phyloP scores from a whole-genome alignment of 257 asterid genomes.

The Lycium ferocissimum region DNA sequence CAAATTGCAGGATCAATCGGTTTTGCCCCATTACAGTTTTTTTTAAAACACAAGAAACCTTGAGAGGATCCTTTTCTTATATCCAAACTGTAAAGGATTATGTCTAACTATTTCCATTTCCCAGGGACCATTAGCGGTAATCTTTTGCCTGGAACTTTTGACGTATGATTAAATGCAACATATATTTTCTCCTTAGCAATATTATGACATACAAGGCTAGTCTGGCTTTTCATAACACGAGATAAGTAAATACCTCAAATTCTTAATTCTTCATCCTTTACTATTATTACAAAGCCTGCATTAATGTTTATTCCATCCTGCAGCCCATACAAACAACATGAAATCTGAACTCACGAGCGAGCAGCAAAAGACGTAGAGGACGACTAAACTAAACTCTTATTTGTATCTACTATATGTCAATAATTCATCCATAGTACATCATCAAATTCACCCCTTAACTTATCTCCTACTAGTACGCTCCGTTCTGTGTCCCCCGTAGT shows the following conservation, averaged over 20 bases:
- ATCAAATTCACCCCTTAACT: constrained; percentile 56
- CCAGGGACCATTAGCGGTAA: background rate
- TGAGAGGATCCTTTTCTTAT: too few species aligned
- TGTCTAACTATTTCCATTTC: too few species aligned
- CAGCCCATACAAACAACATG: background rate
- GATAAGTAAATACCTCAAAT: background rate
- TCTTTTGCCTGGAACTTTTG: background rate
- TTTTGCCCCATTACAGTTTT: too few species aligned
- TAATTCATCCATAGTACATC: constrained; percentile 73
- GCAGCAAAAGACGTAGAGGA: background rate
- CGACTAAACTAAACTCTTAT: background rate
- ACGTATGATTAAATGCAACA: background rate
- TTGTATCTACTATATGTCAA: background rate
- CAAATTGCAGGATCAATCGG: too few species aligned
- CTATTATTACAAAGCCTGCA: background rate
- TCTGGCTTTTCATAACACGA: too few species aligned
- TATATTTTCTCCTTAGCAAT: background rate
- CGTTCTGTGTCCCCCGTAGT: constrained; percentile 27
- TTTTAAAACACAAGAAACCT: too few species aligned
- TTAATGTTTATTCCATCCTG: background rate
- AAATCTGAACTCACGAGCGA: background rate
- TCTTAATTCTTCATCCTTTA: background rate
- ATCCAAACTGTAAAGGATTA: too few species aligned
- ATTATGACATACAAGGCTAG: background rate
- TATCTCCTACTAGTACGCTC: constrained; percentile 37